Evolutionary conservation across 495 filamentous ascomycete species (phyloP).

Genomic region (Coniosporium apollinis): DNA sequence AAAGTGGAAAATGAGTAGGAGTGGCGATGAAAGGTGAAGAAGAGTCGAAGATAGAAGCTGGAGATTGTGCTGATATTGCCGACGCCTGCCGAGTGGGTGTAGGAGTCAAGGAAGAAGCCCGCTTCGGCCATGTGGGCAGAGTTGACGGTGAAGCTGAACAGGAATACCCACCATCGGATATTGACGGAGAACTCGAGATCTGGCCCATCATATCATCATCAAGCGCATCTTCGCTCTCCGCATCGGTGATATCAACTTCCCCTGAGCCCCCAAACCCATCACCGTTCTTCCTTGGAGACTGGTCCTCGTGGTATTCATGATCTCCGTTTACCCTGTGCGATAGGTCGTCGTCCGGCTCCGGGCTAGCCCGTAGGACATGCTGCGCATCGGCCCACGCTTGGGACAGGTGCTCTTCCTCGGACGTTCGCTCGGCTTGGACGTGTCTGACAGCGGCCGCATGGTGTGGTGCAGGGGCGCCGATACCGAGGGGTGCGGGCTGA

Average conservation of each 20-base stretch:
- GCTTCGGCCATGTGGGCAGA: conserved; percentile 17
- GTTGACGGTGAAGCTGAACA: conserved; percentile 13
- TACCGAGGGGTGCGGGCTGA: conserved; percentile 31
- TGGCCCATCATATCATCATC: conserved; percentile 92
- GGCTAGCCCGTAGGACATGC: conserved; percentile 28
- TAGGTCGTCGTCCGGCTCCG: conserved; percentile 19
- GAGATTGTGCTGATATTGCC: conserved; percentile 3
- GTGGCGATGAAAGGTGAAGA: conserved; percentile 26
- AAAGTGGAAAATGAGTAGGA: conserved; percentile 19
- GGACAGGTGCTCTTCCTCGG: conserved; percentile 39
- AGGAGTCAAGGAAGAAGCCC: conserved; percentile 16
- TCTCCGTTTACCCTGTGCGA: conserved; percentile 8
- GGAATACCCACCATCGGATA: conserved; percentile 86
- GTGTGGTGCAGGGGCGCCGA: conserved; percentile 55
- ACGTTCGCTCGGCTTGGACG: conserved; percentile 51
- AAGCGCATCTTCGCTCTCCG: conserved; percentile 56
- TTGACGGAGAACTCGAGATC: conserved; percentile 94
- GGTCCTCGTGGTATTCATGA: conserved; percentile 15
- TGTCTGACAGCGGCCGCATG: conserved; percentile 70
- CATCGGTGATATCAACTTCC: conserved; percentile 52
- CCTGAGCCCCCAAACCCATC: conserved; percentile 34
- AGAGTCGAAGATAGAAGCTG: conserved; percentile 7
- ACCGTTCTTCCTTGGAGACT: conserved; percentile 21
- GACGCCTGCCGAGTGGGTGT: conserved; percentile 8
- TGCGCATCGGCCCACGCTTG: conserved; percentile 34